Evolutionary conservation across 371 early-diverging fungal genomes (phyloP).

Genomic region (Blakeslea trispora): DNA sequence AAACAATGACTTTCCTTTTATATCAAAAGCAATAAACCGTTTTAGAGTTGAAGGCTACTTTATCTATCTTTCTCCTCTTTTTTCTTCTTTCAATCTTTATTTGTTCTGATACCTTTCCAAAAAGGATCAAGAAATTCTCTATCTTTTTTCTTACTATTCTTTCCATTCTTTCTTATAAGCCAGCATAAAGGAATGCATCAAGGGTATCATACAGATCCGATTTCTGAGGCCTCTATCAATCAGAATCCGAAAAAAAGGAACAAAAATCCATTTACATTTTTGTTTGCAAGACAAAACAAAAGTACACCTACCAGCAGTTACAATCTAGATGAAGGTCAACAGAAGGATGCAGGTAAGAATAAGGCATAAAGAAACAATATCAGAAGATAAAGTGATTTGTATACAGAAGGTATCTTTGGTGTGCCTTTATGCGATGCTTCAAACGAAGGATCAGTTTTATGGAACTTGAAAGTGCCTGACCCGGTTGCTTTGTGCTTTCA

Average conservation of each 20-base stretch:
- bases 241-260: conserved; percentile 21
- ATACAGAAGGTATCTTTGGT: conserved; percentile 25
- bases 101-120: neutral
- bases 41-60: neutral
- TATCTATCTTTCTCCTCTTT: neutral
- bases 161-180: neutral
- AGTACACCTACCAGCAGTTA: conserved; percentile 5
- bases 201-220: neutral
- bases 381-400: neutral
- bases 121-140: neutral
- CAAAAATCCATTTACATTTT: conserved; percentile 21
- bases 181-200: conserved; percentile 2
- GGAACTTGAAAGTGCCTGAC: conserved; percentile 25
- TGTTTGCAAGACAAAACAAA: conserved; percentile 23
- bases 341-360: neutral
- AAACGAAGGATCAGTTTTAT: conserved; percentile 21
- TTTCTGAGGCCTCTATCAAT: conserved; percentile 3
- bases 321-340: neutral
- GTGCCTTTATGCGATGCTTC: conserved; percentile 24
- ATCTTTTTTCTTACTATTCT: neutral
- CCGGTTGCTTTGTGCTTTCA: conserved; percentile 27
- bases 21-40: conserved; percentile 1
- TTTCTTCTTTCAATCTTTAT: neutral
- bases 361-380: too few relatives aligned
- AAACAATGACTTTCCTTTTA: conserved; percentile 25